Evolutionary conservation across 352 stramenopile genomes (phyloP), one percentile per base, ranked within the genome.

Genomic region (Pythium phragmitis): DNA sequence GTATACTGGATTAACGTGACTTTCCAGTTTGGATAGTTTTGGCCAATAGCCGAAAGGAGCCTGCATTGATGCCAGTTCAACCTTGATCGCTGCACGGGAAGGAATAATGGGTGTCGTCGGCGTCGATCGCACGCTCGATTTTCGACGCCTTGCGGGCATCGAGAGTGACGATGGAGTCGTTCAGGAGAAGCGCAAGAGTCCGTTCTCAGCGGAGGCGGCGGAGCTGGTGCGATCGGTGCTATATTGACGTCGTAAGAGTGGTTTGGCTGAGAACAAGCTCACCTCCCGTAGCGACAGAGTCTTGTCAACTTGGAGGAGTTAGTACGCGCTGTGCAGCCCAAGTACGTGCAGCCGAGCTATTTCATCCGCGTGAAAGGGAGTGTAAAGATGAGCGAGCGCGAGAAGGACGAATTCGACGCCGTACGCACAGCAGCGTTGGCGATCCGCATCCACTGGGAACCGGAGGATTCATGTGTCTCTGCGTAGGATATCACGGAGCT

Each of bases 391-490:
- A 88, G 67, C 42, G 82, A 91, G 73, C 62, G 71, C 45, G 79
- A 91, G 50, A 92, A 92, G 68, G 81, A 91, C 60, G 84, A 89
- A 58, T 73, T 92, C 56, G 84, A 92, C 63, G 72, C 75, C 23
- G 83, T 92, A 70, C 26, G 75, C 36, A 3, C 46, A 11, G 34
- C 39, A 46, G 39, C 9, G 39, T 4, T 46, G 17, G 39, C 26
- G 26, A 30, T 30, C 26, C 1, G 2, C 26, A 5, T 30, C 3
- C 26, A 5, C 26, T 30, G 26, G 26, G 26, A 30, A 30, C 26
- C 26, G 26, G 26, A 30, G 26, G 26, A 30, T 30, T 30, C 26
- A 30, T 41, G 13, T 30, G 0, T n/a, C 33, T 47, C 9, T 39
- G 6, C 13, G 21, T 68, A 88, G 80, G 80, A 90, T 41, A 68